A percentile compares a stretch with the other conserved stretches of the same genome.
Conservation (phyloP, 2,329 filamentous ascomycete genomes). For the Grosmannia serpens region DNA sequence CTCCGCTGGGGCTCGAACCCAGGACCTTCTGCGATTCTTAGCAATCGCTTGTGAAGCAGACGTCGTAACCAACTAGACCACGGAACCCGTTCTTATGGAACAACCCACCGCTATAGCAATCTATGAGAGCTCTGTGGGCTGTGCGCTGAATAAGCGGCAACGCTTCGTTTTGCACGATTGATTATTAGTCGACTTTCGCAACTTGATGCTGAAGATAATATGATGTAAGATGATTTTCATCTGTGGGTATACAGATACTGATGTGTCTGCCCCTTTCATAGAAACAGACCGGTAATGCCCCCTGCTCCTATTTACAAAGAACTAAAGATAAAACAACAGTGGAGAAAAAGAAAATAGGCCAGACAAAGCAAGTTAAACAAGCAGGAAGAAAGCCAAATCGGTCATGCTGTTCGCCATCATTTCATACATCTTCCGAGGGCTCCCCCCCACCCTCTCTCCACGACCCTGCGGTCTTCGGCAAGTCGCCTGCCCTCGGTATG, state of each 20-base stretch:
- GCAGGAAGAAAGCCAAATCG: neutral
- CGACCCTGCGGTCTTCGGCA: neutral
- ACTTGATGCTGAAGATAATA: no score
- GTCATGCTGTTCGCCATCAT: neutral
- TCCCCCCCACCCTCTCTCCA: neutral
- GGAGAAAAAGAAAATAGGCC: neutral
- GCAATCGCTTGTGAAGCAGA: slow-evolving; percentile 13
- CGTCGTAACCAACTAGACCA: slow-evolving; percentile 18
- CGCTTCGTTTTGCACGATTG: no score
- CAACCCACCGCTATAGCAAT: neutral
- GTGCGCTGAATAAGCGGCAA: no score
- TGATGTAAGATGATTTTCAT: neutral
- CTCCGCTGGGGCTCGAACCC: slow-evolving; percentile 16
- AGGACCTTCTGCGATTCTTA: slow-evolving; percentile 15
- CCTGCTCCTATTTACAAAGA: neutral
- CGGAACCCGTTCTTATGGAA: slow-evolving; percentile 9
- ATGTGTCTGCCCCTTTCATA: neutral
- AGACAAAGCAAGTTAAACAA: neutral
- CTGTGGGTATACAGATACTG: neutral
- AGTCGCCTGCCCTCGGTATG: neutral
- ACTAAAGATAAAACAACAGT: neutral
- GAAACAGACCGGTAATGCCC: neutral
- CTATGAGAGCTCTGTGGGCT: no score
- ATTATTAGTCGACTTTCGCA: no score
- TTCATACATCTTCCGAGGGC: neutral